A percentile compares a stretch with the other conserved stretches of the same genome.
phyloP scores from a whole-genome alignment of 1,284 basidiomycete genomes.

The Malassezia globosa region DNA sequence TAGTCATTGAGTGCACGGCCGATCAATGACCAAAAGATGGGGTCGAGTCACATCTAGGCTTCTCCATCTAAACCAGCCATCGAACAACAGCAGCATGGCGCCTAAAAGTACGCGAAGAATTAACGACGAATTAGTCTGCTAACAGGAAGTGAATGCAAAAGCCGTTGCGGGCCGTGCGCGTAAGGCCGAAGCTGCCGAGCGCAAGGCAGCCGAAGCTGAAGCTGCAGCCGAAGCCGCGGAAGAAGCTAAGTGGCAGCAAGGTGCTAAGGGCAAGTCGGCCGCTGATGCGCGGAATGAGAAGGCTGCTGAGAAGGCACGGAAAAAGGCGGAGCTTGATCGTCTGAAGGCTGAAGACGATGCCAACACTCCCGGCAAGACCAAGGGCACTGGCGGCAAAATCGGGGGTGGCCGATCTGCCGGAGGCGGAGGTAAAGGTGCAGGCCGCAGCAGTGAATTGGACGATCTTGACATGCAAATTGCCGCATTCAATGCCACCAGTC shows the following conservation, averaged over 20 bases:
- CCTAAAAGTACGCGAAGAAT: slow-evolving; percentile 10
- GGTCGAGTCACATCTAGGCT: slow-evolving; percentile 1
- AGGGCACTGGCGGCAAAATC: slow-evolving; percentile 52
- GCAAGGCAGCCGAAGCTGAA: slow-evolving; percentile 55
- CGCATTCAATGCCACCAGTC: slow-evolving; percentile 65
- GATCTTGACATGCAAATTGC: slow-evolving; percentile 25
- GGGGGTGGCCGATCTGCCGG: slow-evolving; percentile 49
- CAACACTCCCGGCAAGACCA: slow-evolving; percentile 57
- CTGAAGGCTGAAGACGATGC: slow-evolving; percentile 71
- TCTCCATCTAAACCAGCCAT: background rate
- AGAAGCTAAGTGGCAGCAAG: slow-evolving; percentile 65
- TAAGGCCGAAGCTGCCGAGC: slow-evolving; percentile 84
- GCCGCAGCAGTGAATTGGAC: slow-evolving; percentile 35
- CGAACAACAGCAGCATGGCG: slow-evolving; percentile 6
- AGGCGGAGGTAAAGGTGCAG: background rate
- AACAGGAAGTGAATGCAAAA: slow-evolving; percentile 23
- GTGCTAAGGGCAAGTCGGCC: slow-evolving; percentile 56
- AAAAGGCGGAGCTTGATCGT: slow-evolving; percentile 51
- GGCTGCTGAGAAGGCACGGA: slow-evolving; percentile 49
- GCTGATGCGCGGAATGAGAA: slow-evolving; percentile 63
- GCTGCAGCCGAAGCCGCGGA: slow-evolving; percentile 61
- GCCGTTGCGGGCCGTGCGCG: slow-evolving; percentile 54
- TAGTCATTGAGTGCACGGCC: slow-evolving; percentile 7
- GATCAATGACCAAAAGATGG: too few species aligned
- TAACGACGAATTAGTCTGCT: background rate